phyloP scores from a whole-genome alignment of 805 yeast species.

The Metschnikowia baotianmanensis region DNA sequence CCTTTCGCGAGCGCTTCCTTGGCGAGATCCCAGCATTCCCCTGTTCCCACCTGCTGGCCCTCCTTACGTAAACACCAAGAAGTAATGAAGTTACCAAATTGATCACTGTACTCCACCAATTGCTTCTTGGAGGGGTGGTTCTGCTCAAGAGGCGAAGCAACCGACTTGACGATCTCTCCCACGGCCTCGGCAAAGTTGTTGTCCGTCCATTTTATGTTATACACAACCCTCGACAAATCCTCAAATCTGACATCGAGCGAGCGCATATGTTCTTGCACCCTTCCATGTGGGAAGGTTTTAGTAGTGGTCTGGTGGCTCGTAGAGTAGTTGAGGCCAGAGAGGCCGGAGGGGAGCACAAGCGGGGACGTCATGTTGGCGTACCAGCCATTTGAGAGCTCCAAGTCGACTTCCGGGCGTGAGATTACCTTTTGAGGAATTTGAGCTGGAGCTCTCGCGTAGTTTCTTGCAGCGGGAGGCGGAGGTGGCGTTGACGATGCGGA shows the following conservation, averaged over 20 bases:
- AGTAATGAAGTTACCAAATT: conserved; percentile 53
- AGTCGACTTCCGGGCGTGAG: conserved; percentile 37
- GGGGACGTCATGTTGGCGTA: conserved; percentile 32
- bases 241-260: conserved; percentile 35
- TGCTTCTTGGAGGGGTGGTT: conserved; percentile 30
- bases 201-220: conserved; percentile 42
- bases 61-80: conserved; percentile 50
- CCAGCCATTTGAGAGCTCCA: conserved; percentile 48
- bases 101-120: conserved; percentile 32
- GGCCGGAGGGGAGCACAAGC: conserved; percentile 34
- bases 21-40: conserved; percentile 64
- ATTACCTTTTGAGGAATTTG: conserved; percentile 12
- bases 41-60: conserved; percentile 50
- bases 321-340: conserved; percentile 36
- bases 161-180: conserved; percentile 29
- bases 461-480: conserved; percentile 35
- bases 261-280: conserved; percentile 20
- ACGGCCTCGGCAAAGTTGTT: conserved; percentile 21
- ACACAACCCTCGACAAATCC: conserved; percentile 41
- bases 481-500: conserved; percentile 16
- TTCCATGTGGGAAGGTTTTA: conserved; percentile 5
- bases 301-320: conserved; percentile 20
- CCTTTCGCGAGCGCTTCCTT: conserved; percentile 51
- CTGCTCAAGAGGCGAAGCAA: conserved; percentile 43
- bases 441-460: conserved; percentile 19